Conservation (phyloP, 148 eudicot genomes). For the Camellia sinensis region DNA sequence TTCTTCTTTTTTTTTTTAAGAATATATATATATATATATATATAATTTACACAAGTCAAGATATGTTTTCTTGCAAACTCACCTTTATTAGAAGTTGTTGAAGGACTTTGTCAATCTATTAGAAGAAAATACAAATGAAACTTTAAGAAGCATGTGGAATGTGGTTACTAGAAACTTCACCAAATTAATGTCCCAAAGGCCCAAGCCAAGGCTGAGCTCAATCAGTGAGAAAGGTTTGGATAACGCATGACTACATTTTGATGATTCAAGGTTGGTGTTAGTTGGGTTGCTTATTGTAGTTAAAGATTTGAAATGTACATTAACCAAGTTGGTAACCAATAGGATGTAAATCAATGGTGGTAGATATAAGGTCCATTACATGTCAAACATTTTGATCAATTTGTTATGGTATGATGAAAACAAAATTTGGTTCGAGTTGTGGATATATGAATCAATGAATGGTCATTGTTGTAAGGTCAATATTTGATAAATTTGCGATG, state of each 20-base stretch:
- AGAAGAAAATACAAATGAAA: not conserved
- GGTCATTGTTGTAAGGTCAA: too few relatives aligned
- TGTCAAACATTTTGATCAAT: too few relatives aligned
- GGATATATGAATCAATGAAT: too few relatives aligned
- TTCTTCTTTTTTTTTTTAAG: too few relatives aligned
- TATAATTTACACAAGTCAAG: not conserved
- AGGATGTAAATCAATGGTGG: not conserved
- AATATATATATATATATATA: too few relatives aligned
- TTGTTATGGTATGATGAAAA: too few relatives aligned
- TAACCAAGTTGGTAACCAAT: not conserved
- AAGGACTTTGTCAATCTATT: not conserved
- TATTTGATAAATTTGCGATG: too few relatives aligned
- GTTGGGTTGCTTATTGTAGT: too few relatives aligned
- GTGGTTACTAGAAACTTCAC: not conserved
- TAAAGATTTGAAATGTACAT: too few relatives aligned
- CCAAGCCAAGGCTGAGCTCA: not conserved
- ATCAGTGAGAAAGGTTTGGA: not conserved
- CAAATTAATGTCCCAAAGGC: not conserved
- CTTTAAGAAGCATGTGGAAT: not conserved
- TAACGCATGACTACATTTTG: not conserved
- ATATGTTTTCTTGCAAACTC: not conserved
- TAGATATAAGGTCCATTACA: not conserved
- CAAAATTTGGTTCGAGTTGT: too few relatives aligned
- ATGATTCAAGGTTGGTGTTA: not conserved
- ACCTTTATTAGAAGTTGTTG: constrained; percentile 2